Base-by-base conservation (phyloP, 2,329 filamentous ascomycete genomes). In the Microsporum canis region DNA sequence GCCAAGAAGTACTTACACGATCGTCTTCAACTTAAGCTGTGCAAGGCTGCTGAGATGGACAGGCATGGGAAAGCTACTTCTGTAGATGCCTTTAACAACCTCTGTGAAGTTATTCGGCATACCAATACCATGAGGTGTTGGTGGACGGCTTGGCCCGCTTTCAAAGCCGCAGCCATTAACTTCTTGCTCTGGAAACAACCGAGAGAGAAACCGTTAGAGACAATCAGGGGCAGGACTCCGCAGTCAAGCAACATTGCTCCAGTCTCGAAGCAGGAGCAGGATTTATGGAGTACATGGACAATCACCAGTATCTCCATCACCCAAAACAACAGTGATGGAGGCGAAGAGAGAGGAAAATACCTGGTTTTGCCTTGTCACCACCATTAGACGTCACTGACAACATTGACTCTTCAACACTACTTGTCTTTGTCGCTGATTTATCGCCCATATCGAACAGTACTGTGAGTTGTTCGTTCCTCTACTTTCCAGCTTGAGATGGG, bases 41-140 rank as follows among this genome's bases (percentile, higher is more conserved):
- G 81, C 77, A 60, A 96, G 76, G 68, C 88, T 92, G 2, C 78
- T 78, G 65, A 88, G 87, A 69, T 95, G 87, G 61, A 85, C 80
- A 3, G 80, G 73, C 63, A 84, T 78, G 2, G 91, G 91, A 70
- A 91, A 96, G 65, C 87, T 87, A 73, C 89, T 92, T 59, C 91
- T 84, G 71, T 89, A 96, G 33, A 96, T 79, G 6, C 87, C 86
- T 5, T 85, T 82, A 23, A 86, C 76, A 23, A 96, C 87, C 33
- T 84, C 76, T 17, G 87, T 89, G 73, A 92, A 96, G 70, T 96
- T 96, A 65, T 76, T 68, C 1, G 88, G 88, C n/a, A 71, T 60
- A 56, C 70, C 66, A 60, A 65, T 64, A 47, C 71, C 68, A 61
- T 69, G 66, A 57, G 71, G 68, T 39, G 69, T 72, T 36, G 72